Percentiles rank a stretch among this genome's conserved stretches.
Conservation (phyloP, 495 filamentous ascomycete genomes). For the Monascus purpureus region DNA sequence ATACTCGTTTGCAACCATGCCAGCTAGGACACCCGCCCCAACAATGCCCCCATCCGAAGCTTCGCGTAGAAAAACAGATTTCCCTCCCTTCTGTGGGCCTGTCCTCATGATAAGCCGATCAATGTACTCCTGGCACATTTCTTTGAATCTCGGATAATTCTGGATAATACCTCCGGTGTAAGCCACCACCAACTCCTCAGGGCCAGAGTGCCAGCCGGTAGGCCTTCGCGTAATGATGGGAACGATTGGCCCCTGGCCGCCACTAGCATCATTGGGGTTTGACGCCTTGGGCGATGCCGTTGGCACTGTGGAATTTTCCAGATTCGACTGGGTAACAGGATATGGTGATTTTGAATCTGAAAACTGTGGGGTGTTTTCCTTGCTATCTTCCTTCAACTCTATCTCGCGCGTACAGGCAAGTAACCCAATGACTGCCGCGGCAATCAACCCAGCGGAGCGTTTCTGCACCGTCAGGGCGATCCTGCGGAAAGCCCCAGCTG, state of each 20-base stretch:
- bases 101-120: slow-evolving; percentile 48
- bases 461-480: slow-evolving; percentile 51
- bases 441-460: slow-evolving; percentile 57
- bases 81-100: slow-evolving; percentile 36
- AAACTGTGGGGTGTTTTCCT: slow-evolving; percentile 20
- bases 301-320: no score
- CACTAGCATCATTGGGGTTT: slow-evolving; percentile 2
- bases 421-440: slow-evolving; percentile 55
- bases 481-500: slow-evolving; percentile 40
- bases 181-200: slow-evolving; percentile 56
- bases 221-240: slow-evolving; percentile 25
- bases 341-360: slow-evolving; percentile 14
- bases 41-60: slow-evolving; percentile 66
- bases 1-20: slow-evolving; percentile 27
- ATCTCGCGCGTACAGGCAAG: slow-evolving; percentile 55
- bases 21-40: slow-evolving; percentile 63
- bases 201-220: slow-evolving; percentile 31
- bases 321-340: not conserved
- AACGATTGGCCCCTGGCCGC: slow-evolving; percentile 25
- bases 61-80: slow-evolving; percentile 50
- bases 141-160: slow-evolving; percentile 58
- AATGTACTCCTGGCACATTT: slow-evolving; percentile 52
- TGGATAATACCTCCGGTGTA: slow-evolving; percentile 71
- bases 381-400: slow-evolving; percentile 31
- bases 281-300: not conserved